Conservation (phyloP, 2,329 filamentous ascomycete species). For the Botrytis medusae region DNA sequence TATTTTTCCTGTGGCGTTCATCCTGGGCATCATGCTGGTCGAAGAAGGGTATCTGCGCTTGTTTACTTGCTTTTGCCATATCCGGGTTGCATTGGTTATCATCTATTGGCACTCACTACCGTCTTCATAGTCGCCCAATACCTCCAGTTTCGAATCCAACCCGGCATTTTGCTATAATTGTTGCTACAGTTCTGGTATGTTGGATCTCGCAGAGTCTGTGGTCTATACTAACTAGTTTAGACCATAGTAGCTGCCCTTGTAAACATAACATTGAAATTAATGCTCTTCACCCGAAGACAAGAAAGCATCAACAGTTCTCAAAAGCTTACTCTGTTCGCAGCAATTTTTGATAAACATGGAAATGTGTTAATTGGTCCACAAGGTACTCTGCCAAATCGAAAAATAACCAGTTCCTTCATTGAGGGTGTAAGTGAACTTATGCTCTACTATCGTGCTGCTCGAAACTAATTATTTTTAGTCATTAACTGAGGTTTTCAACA, state of each 20-base stretch:
- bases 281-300: conserved; percentile 45
- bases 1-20: conserved; percentile 76
- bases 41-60: conserved; percentile 66
- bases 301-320: conserved; percentile 45
- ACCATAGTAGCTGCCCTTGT: conserved; percentile 61
- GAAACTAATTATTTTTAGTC: conserved; percentile 42
- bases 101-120: conserved; percentile 67
- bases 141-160: conserved; percentile 25
- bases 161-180: conserved; percentile 23
- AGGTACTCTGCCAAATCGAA: conserved; percentile 67
- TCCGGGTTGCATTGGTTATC: conserved; percentile 89
- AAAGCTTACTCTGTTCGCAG: conserved; percentile 56
- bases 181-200: conserved; percentile 33
- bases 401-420: conserved; percentile 76
- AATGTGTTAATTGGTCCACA: conserved; percentile 68
- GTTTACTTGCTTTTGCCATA: conserved; percentile 69
- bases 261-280: conserved; percentile 53
- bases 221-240: conserved; percentile 41
- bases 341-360: conserved; percentile 66
- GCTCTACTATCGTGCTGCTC: too few relatives aligned
- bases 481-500: conserved; percentile 72
- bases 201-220: neutral
- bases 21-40: conserved; percentile 78
- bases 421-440: conserved; percentile 51
- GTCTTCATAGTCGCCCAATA: conserved; percentile 48